Conservation (phyloP, 2,329 filamentous ascomycete species). For the Leptographium lundbergii region DNA sequence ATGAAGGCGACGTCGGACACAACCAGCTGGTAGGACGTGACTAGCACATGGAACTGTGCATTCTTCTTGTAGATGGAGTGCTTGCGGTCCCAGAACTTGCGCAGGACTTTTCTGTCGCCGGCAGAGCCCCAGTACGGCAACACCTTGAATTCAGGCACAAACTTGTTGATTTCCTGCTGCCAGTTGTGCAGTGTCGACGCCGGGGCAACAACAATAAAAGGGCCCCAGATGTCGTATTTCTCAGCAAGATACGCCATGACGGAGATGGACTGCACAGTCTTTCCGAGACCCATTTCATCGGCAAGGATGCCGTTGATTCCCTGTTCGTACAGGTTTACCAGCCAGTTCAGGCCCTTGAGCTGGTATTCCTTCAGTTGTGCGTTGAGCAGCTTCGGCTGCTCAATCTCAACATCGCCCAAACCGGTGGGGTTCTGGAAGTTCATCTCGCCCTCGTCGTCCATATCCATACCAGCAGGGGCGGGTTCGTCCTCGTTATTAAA, state of each 20-base stretch:
- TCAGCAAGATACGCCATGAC: conserved; percentile 98
- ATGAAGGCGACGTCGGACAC: conserved; percentile 95
- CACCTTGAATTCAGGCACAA: conserved; percentile 89
- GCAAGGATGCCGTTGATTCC: conserved; percentile 98
- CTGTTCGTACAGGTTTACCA: conserved; percentile 97
- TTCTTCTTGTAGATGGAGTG: conserved; percentile 91
- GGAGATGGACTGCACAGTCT: conserved; percentile 97
- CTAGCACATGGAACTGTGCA: conserved; percentile 86
- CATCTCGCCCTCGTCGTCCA: conserved; percentile 90
- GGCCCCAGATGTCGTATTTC: conserved; percentile 95
- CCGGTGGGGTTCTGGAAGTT: conserved; percentile 99
- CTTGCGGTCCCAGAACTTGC: conserved; percentile 98
- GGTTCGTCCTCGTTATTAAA: conserved; percentile 65
- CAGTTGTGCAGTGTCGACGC: conserved; percentile 97
- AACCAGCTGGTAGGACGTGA: conserved; percentile 95
- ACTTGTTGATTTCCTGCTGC: conserved; percentile 95
- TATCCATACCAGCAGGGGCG: conserved; percentile 29
- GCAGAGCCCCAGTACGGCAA: conserved; percentile 96
- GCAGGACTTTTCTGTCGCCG: conserved; percentile 84
- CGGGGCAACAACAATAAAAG: conserved; percentile 90
- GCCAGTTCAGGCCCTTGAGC: conserved; percentile 97
- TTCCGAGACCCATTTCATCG: conserved; percentile 98
- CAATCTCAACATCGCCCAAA: conserved; percentile 84
- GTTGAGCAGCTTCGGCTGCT: conserved; percentile 86
- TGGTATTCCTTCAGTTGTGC: conserved; percentile 97